Conservation (phyloP, 2,329 filamentous ascomycete genomes). For the Berkeleyomyces rouxiae region DNA sequence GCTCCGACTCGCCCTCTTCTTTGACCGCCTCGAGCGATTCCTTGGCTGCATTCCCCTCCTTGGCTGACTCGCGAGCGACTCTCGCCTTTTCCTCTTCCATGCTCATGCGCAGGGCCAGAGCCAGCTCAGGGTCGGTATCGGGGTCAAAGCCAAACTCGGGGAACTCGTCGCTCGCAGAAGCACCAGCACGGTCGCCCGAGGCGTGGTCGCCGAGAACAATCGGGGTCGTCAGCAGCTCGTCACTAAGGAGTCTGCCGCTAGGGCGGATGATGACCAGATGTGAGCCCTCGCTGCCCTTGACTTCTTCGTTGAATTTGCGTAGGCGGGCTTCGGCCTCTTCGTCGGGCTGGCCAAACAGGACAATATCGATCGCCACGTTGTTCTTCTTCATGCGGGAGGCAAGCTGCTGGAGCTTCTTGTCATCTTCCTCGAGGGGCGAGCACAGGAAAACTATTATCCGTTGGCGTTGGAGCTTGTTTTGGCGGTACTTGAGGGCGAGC, state of each 20-base stretch:
- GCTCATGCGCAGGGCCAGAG: conserved; percentile 87
- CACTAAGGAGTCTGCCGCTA: conserved; percentile 79
- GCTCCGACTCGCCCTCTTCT: conserved; percentile 53
- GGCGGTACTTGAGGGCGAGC: conserved; percentile 92
- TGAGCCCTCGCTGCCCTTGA: conserved; percentile 82
- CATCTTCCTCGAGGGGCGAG: conserved; percentile 76
- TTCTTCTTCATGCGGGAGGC: conserved; percentile 99
- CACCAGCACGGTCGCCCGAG: conserved; percentile 34
- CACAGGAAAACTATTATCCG: conserved; percentile 95
- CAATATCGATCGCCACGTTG: conserved; percentile 83
- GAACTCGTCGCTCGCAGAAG: conserved; percentile 40
- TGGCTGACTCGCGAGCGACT: conserved; percentile 45
- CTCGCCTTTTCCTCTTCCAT: conserved; percentile 96
- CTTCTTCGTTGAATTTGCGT: conserved; percentile 78
- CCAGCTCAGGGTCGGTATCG: conserved; percentile 79
- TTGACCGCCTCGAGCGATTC: conserved; percentile 65
- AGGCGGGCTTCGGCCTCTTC: conserved; percentile 86
- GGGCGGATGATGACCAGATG: conserved; percentile 82
- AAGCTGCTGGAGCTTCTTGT: conserved; percentile 74
- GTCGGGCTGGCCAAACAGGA: conserved; percentile 86
- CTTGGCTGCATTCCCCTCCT: conserved; percentile 52
- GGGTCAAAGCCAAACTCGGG: conserved; percentile 63
- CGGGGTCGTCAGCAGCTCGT: conserved; percentile 75
- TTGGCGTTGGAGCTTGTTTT: conserved; percentile 93
- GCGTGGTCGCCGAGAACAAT: conserved; percentile 69